Percentiles rank a stretch among this genome's conserved stretches.
Evolutionary conservation across 2,329 filamentous ascomycete genomes (phyloP).

Genomic region (Aureobasidium sp.): DNA sequence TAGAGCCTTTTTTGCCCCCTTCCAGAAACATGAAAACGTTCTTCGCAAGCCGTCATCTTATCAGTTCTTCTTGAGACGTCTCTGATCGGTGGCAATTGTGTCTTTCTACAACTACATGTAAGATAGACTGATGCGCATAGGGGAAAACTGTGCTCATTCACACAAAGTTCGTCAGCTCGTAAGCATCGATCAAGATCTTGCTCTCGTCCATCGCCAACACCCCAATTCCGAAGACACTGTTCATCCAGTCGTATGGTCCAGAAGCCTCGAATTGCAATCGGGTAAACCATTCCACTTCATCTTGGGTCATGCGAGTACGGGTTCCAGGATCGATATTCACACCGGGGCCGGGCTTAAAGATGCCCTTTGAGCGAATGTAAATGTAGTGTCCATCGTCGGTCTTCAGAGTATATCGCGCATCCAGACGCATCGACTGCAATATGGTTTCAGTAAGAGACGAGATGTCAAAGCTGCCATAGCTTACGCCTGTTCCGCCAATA

Average conservation of each 20-base stretch:
- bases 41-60: not conserved
- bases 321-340: not conserved
- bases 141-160: not conserved
- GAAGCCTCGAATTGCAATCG: constrained; percentile 20
- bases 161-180: constrained; percentile 20
- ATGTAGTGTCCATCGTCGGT: constrained; percentile 20
- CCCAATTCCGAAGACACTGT: constrained; percentile 19
- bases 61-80: not conserved
- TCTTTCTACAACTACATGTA: not conserved
- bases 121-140: not conserved
- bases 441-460: not conserved
- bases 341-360: constrained; percentile 14
- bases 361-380: constrained; percentile 19
- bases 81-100: too few relatives aligned
- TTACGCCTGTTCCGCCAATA: constrained; percentile 15
- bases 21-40: not conserved
- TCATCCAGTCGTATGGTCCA: constrained; percentile 21
- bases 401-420: constrained; percentile 21
- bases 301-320: constrained; percentile 16
- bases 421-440: constrained; percentile 18
- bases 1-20: not conserved
- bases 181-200: constrained; percentile 22
- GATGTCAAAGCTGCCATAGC: not conserved
- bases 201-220: constrained; percentile 19
- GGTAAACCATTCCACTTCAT: constrained; percentile 21